A percentile compares a stretch with the other conserved stretches of the same genome.
These are phyloP conservation scores for Cladophialophora exuberans DNA, from an alignment of 2,329 filamentous ascomycete species.

Conservation along the genomic window DNA sequence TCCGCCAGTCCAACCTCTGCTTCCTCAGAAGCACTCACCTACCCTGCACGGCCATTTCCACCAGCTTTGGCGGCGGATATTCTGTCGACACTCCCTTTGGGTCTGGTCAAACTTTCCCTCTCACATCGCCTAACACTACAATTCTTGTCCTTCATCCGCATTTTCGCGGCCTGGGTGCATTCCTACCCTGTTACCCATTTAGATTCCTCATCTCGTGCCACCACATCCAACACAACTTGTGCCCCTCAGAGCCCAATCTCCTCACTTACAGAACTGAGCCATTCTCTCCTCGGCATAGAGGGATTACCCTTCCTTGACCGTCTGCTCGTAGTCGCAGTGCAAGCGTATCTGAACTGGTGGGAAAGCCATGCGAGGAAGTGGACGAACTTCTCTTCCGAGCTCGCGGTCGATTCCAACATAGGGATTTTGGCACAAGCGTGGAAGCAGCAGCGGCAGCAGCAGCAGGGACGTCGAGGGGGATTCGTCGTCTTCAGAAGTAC, in stretches of 20 bases:
- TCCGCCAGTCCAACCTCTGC: background rate
- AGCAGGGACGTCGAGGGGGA: background rate
- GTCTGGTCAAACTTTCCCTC: too few relatives aligned
- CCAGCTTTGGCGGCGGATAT: too few relatives aligned
- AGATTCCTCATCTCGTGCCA: slow-evolving; percentile 9
- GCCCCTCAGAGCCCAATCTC: slow-evolving; percentile 5
- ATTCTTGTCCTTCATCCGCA: too few relatives aligned
- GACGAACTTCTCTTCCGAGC: slow-evolving; percentile 6
- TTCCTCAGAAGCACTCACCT: slow-evolving; percentile 2
- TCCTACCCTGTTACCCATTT: too few relatives aligned
- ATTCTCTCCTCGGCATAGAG: slow-evolving; percentile 1
- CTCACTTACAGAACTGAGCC: slow-evolving; percentile 4
- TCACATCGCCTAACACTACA: too few relatives aligned
- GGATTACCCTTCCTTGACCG: slow-evolving; percentile 3
- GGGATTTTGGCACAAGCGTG: background rate
- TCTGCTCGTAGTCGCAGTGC: slow-evolving; percentile 1
- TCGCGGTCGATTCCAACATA: slow-evolving; percentile 1
- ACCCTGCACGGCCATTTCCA: too few relatives aligned
- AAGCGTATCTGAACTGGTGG: slow-evolving; percentile 12
- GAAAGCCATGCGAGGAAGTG: slow-evolving; percentile 2
- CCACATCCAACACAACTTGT: background rate
- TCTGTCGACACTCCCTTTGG: too few relatives aligned
- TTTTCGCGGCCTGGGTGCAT: too few relatives aligned
- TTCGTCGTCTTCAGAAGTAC: too few relatives aligned
- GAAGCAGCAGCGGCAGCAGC: background rate